A percentile compares a stretch with the other conserved stretches of the same genome.
phyloP scores from a whole-genome alignment of 371 early-diverging fungal species.

The Rhizopus delemar region DNA sequence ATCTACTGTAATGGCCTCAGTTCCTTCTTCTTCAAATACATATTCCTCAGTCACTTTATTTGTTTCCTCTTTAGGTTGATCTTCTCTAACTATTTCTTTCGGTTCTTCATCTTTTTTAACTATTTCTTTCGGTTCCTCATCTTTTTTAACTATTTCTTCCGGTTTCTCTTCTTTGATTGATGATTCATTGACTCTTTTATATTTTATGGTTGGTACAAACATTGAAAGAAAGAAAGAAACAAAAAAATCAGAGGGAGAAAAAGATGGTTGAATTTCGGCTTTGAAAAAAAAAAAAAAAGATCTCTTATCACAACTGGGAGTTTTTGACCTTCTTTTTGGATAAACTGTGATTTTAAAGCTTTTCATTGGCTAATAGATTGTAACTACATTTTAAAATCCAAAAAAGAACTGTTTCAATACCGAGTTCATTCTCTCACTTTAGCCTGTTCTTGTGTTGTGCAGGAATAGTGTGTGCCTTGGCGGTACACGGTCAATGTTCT shows the following conservation, averaged over 20 bases:
- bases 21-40: slow-evolving; percentile 22
- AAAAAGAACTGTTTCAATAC: too few species aligned
- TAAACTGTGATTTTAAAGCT: too few species aligned
- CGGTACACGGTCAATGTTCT: too few species aligned
- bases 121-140: not conserved
- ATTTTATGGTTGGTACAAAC: slow-evolving; percentile 52
- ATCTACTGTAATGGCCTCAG: slow-evolving; percentile 36
- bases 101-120: not conserved
- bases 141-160: not conserved
- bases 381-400: too few species aligned
- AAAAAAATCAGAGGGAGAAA: slow-evolving; percentile 6
- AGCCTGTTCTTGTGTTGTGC: too few species aligned
- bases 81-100: not conserved
- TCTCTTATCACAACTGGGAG: not conserved
- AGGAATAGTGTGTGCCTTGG: too few species aligned
- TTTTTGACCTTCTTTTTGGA: too few species aligned
- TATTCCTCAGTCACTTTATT: slow-evolving; percentile 6
- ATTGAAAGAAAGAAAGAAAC: slow-evolving; percentile 13
- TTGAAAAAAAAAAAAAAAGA: not conserved
- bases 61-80: too few species aligned
- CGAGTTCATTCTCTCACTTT: too few species aligned
- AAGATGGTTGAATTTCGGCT: not conserved
- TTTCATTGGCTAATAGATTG: too few species aligned
- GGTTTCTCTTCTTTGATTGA: not conserved
- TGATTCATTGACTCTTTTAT: slow-evolving; percentile 34